Percentiles rank a stretch among this genome's conserved stretches.
Evolutionary conservation across 441 rosid genomes (phyloP).

Genomic region (Adansonia madagascariensis): DNA sequence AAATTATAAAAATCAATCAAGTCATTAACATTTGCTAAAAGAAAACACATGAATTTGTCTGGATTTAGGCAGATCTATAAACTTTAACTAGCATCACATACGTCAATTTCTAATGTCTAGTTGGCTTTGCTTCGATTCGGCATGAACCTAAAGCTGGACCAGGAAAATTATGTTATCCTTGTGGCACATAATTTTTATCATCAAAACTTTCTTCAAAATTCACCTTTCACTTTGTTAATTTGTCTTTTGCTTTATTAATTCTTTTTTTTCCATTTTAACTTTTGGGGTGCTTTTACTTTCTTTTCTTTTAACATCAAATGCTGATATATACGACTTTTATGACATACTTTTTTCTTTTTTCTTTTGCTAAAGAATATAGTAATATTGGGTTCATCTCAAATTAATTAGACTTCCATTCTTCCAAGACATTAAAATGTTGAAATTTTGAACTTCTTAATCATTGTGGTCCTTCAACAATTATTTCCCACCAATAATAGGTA

Average conservation of each 20-base stretch:
- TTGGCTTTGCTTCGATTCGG: no score
- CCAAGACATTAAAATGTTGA: neutral
- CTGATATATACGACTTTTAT: neutral
- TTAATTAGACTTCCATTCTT: neutral
- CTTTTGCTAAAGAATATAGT: neutral
- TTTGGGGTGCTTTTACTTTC: neutral
- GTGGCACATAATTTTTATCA: neutral
- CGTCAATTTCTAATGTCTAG: no score
- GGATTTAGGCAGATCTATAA: no score
- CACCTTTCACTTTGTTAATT: neutral
- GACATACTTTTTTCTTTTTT: neutral
- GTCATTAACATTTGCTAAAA: no score
- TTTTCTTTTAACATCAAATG: neutral
- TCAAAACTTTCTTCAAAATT: neutral
- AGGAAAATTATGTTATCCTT: neutral
- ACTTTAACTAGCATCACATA: no score
- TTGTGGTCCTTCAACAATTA: neutral
- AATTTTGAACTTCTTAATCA: neutral
- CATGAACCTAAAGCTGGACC: no score
- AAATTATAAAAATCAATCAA: no score
- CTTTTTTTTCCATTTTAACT: neutral
- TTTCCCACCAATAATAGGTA: neutral
- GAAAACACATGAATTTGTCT: no score
- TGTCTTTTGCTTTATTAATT: neutral
- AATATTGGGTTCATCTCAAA: neutral